Evolutionary conservation across 2,329 filamentous ascomycete genomes (phyloP).

Genomic region (Didymella arachidicola): DNA sequence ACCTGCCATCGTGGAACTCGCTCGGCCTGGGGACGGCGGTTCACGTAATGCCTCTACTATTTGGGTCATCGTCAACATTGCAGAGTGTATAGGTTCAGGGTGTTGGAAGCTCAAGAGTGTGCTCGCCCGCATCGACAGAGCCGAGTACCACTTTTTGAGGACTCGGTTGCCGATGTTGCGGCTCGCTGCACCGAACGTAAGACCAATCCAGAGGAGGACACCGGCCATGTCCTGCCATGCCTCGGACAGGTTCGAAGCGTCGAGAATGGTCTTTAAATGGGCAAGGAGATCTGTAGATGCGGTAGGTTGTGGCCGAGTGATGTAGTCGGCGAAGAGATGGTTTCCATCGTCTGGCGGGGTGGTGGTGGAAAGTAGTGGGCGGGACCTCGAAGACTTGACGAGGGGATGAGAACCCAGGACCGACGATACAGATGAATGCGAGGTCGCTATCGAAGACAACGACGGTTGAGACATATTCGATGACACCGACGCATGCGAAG

Average conservation of each 20-base stretch:
- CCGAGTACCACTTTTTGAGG: conserved; percentile 43
- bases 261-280: conserved; percentile 35
- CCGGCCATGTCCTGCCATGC: conserved; percentile 50
- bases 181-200: conserved; percentile 46
- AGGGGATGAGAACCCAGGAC: neutral
- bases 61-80: conserved; percentile 39
- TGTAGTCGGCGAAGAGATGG: neutral
- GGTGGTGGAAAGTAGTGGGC: neutral
- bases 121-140: conserved; percentile 41
- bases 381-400: neutral
- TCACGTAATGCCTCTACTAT: conserved; percentile 30
- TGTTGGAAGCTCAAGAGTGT: conserved; percentile 50
- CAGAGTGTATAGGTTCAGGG: conserved; percentile 40
- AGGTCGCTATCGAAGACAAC: conserved; percentile 20
- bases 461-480: conserved; percentile 17
- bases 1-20: too few species aligned
- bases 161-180: conserved; percentile 30
- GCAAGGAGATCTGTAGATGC: conserved; percentile 28
- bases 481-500: conserved; percentile 4
- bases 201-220: conserved; percentile 49
- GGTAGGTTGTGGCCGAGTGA: neutral
- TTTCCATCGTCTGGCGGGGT: neutral
- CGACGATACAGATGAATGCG: neutral
- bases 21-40: neutral
- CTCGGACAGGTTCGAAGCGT: conserved; percentile 43